Base-by-base conservation (phyloP, 352 stramenopile species). In the Phytopythium boreale region DNA sequence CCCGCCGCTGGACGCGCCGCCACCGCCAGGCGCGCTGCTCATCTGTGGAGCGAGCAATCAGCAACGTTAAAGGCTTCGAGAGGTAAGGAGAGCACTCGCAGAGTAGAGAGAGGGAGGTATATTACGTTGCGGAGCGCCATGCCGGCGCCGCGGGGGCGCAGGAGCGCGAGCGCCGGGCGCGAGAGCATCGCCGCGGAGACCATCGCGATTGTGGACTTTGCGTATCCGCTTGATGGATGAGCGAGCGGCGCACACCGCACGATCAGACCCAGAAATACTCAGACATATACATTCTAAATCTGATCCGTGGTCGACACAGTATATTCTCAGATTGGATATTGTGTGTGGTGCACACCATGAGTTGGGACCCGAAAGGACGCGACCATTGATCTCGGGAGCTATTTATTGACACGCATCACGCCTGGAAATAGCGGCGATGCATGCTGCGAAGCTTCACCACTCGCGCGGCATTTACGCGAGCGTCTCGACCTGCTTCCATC, bases 151-250 rank as follows among this genome's bases (percentile, higher is more conserved):
- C 56, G 49, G 9, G 37, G 12, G 22, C 66, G 66, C 61, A 71
- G 61, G 61, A 71, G 66, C 61, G 61, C 26, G 8, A 68, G 66
- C 22, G 47, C 51, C n/a, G 66, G 66, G 34, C 66, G 66, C 37
- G 51, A 56, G 41, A 71, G 44, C 22, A 67, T 20, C 51, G 65
- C 59, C 36, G 37, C 56, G 10, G 26, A 53, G 47, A 53, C 47
- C 47, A 53, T 53, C 12, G 17, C 53, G 29, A 43, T 11, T 24
- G 17, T 17, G n/a, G n/a, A n/a, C 50, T 31, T 31, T 29, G 24
- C 7, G 46, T 52, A 52, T 29, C 46, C 46, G 24, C 46, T 52
- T 52, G 49, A 52, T 53, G 29, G 22, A 56, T 53, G 10, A 57
- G 46, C 46, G 58, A 31, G 46, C 46, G 58, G 24, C 22, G 14